These are phyloP conservation scores for Hanseniaspora singularis DNA, from an alignment of 805 yeast genomes.

Conservation along the genomic window DNA sequence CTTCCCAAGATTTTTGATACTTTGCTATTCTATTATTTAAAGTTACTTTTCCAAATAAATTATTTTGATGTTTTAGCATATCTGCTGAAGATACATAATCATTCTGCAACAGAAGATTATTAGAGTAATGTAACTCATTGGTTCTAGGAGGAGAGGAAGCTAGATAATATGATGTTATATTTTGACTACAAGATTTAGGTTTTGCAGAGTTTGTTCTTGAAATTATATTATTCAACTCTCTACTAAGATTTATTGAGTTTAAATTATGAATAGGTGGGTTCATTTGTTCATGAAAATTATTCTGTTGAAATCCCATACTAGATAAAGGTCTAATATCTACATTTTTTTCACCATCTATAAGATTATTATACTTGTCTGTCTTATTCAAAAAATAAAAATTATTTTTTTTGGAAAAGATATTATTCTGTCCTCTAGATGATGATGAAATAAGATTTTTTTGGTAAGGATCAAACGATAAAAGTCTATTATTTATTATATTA, in stretches of 20 bases:
- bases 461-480: slow-evolving; percentile 8
- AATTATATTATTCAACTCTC: neutral
- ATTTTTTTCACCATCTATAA: no score
- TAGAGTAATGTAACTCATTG: neutral
- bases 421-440: neutral
- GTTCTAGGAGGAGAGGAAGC: neutral
- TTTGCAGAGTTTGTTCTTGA: no score
- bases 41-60: no score
- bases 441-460: neutral
- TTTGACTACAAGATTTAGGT: neutral
- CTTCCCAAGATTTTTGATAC: no score
- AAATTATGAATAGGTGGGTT: neutral
- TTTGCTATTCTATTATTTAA: no score
- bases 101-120: neutral
- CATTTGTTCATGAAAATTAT: neutral
- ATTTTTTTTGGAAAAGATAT: neutral
- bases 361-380: no score
- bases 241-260: neutral
- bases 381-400: neutral
- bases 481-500: neutral
- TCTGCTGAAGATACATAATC: neutral
- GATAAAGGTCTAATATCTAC: neutral
- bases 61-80: neutral
- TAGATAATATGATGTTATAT: neutral
- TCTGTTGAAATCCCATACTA: neutral